Percentiles rank a stretch among this genome's conserved stretches.
These are phyloP conservation scores for Colletotrichum echinochloae DNA, from an alignment of 2,329 filamentous ascomycete species.

Conservation along the genomic window DNA sequence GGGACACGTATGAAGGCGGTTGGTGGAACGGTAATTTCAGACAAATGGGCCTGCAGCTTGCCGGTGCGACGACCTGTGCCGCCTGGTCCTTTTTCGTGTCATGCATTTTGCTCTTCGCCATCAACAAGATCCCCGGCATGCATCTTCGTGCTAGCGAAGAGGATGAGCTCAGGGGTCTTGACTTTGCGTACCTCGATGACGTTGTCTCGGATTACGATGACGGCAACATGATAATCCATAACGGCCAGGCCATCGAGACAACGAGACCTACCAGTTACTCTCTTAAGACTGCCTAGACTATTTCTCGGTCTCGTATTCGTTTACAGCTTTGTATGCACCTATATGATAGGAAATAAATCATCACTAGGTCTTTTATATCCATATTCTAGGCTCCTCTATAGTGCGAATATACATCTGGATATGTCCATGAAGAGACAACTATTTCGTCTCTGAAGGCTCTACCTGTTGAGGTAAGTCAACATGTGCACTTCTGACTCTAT, in stretches of 20 bases:
- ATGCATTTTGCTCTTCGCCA: constrained; percentile 63
- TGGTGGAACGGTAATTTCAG: constrained; percentile 64
- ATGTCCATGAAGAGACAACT: background rate
- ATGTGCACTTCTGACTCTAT: background rate
- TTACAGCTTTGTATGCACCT: background rate
- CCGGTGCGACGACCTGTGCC: constrained; percentile 66
- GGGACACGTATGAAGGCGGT: constrained; percentile 57
- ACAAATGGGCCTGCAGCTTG: constrained; percentile 69
- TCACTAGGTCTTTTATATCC: background rate
- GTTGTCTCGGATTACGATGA: constrained; percentile 31
- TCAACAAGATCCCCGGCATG: constrained; percentile 69
- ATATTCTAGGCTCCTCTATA: background rate
- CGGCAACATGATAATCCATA: constrained; percentile 19
- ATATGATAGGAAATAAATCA: background rate
- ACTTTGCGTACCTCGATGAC: constrained; percentile 51
- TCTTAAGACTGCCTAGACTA: constrained; percentile 3
- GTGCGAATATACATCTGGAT: no score
- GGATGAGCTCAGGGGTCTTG: constrained; percentile 65
- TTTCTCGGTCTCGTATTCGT: background rate
- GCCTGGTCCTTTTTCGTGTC: constrained; percentile 66
- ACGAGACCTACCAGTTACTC: background rate
- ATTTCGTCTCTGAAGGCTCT: fast-evolving
- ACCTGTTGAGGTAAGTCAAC: background rate
- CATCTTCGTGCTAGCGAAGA: constrained; percentile 67
- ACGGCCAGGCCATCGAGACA: constrained; percentile 23